These are phyloP conservation scores for Polygonum aviculare DNA, from an alignment of 148 eudicot species.

Conservation along the genomic window DNA sequence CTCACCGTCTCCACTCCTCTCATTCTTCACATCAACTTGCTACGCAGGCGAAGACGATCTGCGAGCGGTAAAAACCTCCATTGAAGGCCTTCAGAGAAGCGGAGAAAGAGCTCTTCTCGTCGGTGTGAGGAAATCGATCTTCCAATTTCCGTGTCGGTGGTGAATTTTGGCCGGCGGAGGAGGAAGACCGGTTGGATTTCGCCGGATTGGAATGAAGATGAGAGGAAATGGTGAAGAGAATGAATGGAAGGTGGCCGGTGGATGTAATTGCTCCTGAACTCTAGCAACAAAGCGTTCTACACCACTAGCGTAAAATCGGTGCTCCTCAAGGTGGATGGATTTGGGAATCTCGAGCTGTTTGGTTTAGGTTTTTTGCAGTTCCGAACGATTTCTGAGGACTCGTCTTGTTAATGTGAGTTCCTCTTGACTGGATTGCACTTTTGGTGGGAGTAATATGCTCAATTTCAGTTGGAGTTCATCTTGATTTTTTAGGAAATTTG, in stretches of 20 bases:
- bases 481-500: background rate
- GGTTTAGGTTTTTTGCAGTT: constrained; percentile 84
- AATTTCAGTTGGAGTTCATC: background rate
- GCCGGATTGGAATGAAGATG: background rate
- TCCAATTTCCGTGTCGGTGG: constrained; percentile 1
- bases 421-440: background rate
- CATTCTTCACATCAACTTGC: background rate
- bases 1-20: background rate
- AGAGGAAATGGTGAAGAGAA: background rate
- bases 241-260: constrained; percentile 29
- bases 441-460: background rate
- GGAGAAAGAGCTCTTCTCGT: background rate
- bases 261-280: constrained; percentile 72
- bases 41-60: background rate
- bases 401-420: constrained; percentile 37
- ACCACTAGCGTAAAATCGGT: constrained; percentile 37
- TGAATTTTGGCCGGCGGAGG: background rate
- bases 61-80: background rate
- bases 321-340: constrained; percentile 71
- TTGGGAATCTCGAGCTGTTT: constrained; percentile 79
- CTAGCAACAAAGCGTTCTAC: constrained; percentile 48
- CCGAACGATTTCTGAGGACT: constrained; percentile 75
- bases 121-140: background rate
- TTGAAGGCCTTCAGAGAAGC: background rate
- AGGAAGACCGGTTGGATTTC: constrained; percentile 2